Conservation (phyloP, 2,329 filamentous ascomycete genomes). For the Graphiopsis chlorocephala region DNA sequence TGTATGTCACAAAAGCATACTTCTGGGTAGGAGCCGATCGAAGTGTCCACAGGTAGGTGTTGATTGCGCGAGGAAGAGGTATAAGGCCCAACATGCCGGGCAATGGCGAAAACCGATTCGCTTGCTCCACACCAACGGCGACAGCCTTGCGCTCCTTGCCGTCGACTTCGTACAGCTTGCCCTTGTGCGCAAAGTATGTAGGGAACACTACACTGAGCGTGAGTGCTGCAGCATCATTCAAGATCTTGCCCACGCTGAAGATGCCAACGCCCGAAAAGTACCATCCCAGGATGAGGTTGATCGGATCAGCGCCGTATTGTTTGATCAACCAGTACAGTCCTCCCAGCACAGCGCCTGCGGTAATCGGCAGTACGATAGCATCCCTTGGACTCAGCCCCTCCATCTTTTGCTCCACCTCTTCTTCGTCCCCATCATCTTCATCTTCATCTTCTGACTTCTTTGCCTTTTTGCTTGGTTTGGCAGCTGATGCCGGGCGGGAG, state of each 20-base stretch:
- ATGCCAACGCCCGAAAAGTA: constrained; percentile 81
- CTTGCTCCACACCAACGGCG: constrained; percentile 13
- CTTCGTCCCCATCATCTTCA: constrained; percentile 52
- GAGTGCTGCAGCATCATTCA: constrained; percentile 69
- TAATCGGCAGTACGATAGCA: constrained; percentile 78
- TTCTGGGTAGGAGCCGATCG: constrained; percentile 51
- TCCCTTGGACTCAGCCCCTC: constrained; percentile 72
- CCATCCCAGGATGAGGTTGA: constrained; percentile 78
- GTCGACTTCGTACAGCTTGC: constrained; percentile 50
- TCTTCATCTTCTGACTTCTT: constrained; percentile 43
- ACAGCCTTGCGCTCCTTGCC: constrained; percentile 34
- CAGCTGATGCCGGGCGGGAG: constrained; percentile 76
- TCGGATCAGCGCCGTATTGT: constrained; percentile 74
- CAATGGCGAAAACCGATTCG: constrained; percentile 45
- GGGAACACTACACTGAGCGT: constrained; percentile 70
- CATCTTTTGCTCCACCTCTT: constrained; percentile 56
- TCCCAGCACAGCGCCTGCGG: constrained; percentile 69
- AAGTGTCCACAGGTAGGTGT: constrained; percentile 47
- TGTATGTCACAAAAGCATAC: constrained; percentile 49
- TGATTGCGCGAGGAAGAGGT: constrained; percentile 40
- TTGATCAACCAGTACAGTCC: constrained; percentile 86
- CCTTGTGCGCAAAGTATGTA: constrained; percentile 58
- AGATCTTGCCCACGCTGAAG: constrained; percentile 70
- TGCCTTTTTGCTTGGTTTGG: constrained; percentile 51
- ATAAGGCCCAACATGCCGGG: constrained; percentile 50